phyloP scores from a whole-genome alignment of 805 yeast species.

The Nakazawaea laoshanensis region DNA sequence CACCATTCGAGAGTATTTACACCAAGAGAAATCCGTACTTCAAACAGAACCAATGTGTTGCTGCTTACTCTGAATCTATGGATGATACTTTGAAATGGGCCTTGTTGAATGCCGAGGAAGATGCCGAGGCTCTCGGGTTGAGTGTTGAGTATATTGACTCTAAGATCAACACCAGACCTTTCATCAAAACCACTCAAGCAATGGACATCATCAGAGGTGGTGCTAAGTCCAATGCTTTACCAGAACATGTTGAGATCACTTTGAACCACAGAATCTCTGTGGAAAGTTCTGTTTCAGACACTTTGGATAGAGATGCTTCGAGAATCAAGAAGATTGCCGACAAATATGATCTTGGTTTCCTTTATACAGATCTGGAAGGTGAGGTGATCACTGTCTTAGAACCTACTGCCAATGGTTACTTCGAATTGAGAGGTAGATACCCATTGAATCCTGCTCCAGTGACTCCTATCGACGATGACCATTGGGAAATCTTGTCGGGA shows the following conservation, averaged over 20 bases:
- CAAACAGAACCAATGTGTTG: constrained; percentile 55
- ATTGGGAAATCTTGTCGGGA: constrained; percentile 39
- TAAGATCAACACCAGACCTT: constrained; percentile 23
- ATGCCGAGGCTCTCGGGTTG: constrained; percentile 24
- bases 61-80: constrained; percentile 33
- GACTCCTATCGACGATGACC: constrained; percentile 25
- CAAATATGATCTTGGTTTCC: constrained; percentile 40
- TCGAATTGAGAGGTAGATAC: constrained; percentile 24
- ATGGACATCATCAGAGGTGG: constrained; percentile 65
- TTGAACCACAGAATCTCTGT: constrained; percentile 58
- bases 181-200: constrained; percentile 56
- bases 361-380: constrained; percentile 14
- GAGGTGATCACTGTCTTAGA: constrained; percentile 14
- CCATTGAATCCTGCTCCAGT: constrained; percentile 31
- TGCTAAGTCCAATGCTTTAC: constrained; percentile 63
- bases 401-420: constrained; percentile 30
- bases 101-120: constrained; percentile 27
- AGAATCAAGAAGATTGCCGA: constrained; percentile 34
- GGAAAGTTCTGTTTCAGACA: constrained; percentile 39
- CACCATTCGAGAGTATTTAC: constrained; percentile 42
- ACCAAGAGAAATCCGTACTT: constrained; percentile 50
- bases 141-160: constrained; percentile 22
- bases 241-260: constrained; percentile 45
- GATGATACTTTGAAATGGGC: constrained; percentile 18
- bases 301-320: constrained; percentile 27